phyloP scores from a whole-genome alignment of 805 yeast species.

The Allodekkera sacchari region DNA sequence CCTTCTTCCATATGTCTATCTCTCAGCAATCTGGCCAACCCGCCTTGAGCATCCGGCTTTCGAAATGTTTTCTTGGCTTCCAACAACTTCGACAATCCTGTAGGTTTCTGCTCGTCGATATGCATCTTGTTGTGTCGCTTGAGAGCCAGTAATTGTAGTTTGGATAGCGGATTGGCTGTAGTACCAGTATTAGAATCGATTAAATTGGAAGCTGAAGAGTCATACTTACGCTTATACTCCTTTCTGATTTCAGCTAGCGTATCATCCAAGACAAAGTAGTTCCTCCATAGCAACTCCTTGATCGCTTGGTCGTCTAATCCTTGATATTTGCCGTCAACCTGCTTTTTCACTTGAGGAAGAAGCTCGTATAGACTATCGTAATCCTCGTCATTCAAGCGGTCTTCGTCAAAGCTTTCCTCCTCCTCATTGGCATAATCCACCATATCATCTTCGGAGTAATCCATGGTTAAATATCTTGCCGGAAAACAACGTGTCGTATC shows the following conservation, averaged over 20 bases:
- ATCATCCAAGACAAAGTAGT: conserved; percentile 46
- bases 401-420: conserved; percentile 28
- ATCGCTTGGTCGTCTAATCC: conserved; percentile 39
- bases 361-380: conserved; percentile 32
- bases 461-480: too few relatives aligned
- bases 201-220: not conserved
- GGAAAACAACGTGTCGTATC: too few relatives aligned
- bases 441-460: conserved; percentile 22
- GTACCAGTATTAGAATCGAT: too few relatives aligned
- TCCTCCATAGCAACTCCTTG: conserved; percentile 51
- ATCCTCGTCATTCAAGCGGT: conserved; percentile 31
- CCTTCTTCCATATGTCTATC: too few relatives aligned
- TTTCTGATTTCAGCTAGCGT: conserved; percentile 39
- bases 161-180: conserved; percentile 7
- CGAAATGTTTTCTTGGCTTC: too few relatives aligned
- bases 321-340: conserved; percentile 28
- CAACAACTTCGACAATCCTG: too few relatives aligned
- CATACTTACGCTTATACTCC: conserved; percentile 22
- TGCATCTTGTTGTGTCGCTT: too few relatives aligned
- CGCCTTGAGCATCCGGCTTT: too few relatives aligned
- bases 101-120: too few relatives aligned
- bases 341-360: conserved; percentile 34
- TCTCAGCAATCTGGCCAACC: too few relatives aligned
- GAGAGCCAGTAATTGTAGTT: conserved; percentile 11
- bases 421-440: conserved; percentile 9